Base-by-base conservation (phyloP, 2,329 filamentous ascomycete species). In the Fusarium nematophilum region DNA sequence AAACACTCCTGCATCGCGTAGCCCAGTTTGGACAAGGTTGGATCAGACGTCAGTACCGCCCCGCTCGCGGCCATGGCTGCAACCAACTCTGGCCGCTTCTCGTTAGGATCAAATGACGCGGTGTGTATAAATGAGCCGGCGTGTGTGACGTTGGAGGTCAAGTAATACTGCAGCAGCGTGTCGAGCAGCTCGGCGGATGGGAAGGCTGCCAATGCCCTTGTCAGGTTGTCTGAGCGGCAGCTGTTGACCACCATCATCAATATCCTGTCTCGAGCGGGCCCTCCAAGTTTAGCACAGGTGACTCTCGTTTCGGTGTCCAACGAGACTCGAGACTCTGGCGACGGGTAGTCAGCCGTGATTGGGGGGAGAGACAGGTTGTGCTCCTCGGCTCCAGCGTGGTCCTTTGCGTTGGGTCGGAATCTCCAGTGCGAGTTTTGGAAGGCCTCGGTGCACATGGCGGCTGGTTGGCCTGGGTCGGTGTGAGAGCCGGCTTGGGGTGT, bases 1-100 rank as follows among this genome's bases (percentile, higher is more conserved):
- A 76, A 64, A 21, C 73, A 73, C 48, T 79, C 78, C 18, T 78
- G 69, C 21, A 79, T 60, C 1, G 77, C 77, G 58, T 73, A 78
- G 0, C 78, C 78, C 15, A 79, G 64, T 6, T 76, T 78, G 9
- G 73, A 64, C 4, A 79, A 62, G 0, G 75, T 71, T 10, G 74
- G 72, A 3, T 76, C 70, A 0, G 71, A 67, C 2, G 76, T 78
- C 9, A 73, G 48, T 0, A 76, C 72, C 0, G 78, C 77, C 3
- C 73, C 76, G 9, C 71, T 68, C 2, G 76, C 71, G 6, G 74
- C 70, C 51, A 79, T 68, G 2, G 68, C 72, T 5, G 72, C 71
- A 3, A 79, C 66, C 3, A 78, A 64, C 43, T 76, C 76, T 0
- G 76, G 70, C 7, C 68, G 62, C 31, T 74, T 70, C 5, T 67